Conservation (phyloP, 2,329 filamentous ascomycete species). For the Mycosphaerella arachidis region DNA sequence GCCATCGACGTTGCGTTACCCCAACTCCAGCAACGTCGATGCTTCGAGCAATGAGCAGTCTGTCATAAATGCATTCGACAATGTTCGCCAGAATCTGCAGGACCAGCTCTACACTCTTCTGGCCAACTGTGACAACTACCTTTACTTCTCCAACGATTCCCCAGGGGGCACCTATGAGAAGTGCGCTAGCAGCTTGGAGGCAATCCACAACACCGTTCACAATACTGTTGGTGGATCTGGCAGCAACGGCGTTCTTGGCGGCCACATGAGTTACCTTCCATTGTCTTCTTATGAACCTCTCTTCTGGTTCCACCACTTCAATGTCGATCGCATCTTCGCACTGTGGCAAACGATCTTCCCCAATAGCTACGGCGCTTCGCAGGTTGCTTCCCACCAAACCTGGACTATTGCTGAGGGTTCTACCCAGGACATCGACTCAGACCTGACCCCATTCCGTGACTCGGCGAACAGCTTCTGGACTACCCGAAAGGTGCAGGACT, state of each 20-base stretch:
- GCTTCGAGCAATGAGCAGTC: conserved; percentile 20
- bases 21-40: conserved; percentile 22
- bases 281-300: conserved; percentile 70
- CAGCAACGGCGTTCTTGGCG: conserved; percentile 29
- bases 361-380: conserved; percentile 59
- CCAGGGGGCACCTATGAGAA: conserved; percentile 19
- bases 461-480: conserved; percentile 61
- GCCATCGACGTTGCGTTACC: conserved; percentile 30
- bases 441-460: conserved; percentile 57
- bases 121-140: conserved; percentile 31
- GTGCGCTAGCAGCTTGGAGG: conserved; percentile 33
- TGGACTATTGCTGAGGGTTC: conserved; percentile 57
- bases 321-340: conserved; percentile 69
- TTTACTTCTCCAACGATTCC: conserved; percentile 30
- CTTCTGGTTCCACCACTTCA: conserved; percentile 71
- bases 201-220: conserved; percentile 35
- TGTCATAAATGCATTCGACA: conserved; percentile 24
- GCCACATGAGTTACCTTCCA: conserved; percentile 69
- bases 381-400: conserved; percentile 51
- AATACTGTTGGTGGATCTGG: conserved; percentile 28
- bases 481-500: conserved; percentile 60
- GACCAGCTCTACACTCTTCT: conserved; percentile 33
- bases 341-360: conserved; percentile 75
- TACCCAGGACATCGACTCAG: conserved; percentile 32
- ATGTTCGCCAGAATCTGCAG: conserved; percentile 26